Evolutionary conservation across 2,329 filamentous ascomycete species (phyloP).

Genomic region (Aspergillus tanneri): DNA sequence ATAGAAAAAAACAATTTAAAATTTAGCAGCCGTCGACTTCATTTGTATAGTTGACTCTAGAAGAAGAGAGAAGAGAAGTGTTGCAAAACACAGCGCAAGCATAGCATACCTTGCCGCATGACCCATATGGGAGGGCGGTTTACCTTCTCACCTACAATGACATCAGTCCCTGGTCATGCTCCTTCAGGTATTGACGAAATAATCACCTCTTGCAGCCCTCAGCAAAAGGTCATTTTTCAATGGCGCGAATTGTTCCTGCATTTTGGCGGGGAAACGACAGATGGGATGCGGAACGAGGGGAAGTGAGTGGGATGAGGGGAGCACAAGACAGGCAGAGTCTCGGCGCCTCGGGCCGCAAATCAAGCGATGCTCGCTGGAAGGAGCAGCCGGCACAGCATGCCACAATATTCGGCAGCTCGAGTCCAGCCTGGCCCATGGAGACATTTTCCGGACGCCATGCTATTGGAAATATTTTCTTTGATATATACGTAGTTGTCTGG

Average conservation of each 20-base stretch:
- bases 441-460: too few species aligned
- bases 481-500: too few species aligned
- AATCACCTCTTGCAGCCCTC: constrained; percentile 78
- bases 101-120: constrained; percentile 86
- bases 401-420: too few species aligned
- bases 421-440: too few species aligned
- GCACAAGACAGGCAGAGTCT: constrained; percentile 13
- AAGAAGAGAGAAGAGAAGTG: background rate
- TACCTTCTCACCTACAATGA: constrained; percentile 71
- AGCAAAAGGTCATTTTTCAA: constrained; percentile 91
- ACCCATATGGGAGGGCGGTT: constrained; percentile 97
- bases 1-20: constrained; percentile 9
- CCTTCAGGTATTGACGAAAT: background rate
- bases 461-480: too few species aligned
- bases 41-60: background rate
- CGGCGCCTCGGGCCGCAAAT: constrained; percentile 19
- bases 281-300: constrained; percentile 20
- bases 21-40: background rate
- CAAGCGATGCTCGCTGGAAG: background rate
- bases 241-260: constrained; percentile 73
- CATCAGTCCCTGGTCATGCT: constrained; percentile 16
- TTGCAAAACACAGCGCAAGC: background rate
- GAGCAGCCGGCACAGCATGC: too few species aligned
- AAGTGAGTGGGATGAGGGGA: constrained; percentile 24
- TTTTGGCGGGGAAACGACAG: constrained; percentile 40